Base-by-base conservation (phyloP, 176 grass and related monocot genomes). In the Rhynchospora breviuscula region DNA sequence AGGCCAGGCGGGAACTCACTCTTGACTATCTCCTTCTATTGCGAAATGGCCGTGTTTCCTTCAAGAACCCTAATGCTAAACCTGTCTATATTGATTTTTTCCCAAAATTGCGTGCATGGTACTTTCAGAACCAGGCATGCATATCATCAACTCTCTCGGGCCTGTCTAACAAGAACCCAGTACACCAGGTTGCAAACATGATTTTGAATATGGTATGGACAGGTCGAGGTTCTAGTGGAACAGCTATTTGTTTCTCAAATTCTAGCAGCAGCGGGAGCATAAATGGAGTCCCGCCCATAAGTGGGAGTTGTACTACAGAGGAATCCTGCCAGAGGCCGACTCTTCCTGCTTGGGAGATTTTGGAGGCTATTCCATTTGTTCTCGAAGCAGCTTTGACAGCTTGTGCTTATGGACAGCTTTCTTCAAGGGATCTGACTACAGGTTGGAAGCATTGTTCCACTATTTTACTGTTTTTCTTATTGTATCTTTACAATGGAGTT, bases 281-380 rank as follows among this genome's bases (percentile, higher is more conserved):
- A 48, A 84, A 85, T 73, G 70, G 63, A 81, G 90, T 81, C 49
- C 87, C 90, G 77, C 75, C 90, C 85, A n/a, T 86, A 88, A 90
- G 51, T 84, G 76, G 35, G 14, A 81, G 86, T 76, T 13, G 12
- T 33, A 81, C 87, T 58, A 46, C 91, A 46, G 96, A 95, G 65
- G 96, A 95, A 78, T 87, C 89, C 84, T 87, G 57, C 80, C 91
- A 92, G 88, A 95, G 91, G 72, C 96, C 89, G 26, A 81, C 86
- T 29, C 52, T 99, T 87, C 88, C 96, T 69, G 96, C 91, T 86
- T 99, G 96, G 96, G 96, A 99, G 83, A 75, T 99, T 90, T 83
- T 99, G 82, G 96, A 93, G 91, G 96, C 96, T 81, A 85, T 99
- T 84, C 96, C 96, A 21, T 95, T 90, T 86, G 96, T 99, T 86